These are phyloP conservation scores for Pseudevernia furfuracea DNA, from an alignment of 495 filamentous ascomycete species.

Conservation along the genomic window DNA sequence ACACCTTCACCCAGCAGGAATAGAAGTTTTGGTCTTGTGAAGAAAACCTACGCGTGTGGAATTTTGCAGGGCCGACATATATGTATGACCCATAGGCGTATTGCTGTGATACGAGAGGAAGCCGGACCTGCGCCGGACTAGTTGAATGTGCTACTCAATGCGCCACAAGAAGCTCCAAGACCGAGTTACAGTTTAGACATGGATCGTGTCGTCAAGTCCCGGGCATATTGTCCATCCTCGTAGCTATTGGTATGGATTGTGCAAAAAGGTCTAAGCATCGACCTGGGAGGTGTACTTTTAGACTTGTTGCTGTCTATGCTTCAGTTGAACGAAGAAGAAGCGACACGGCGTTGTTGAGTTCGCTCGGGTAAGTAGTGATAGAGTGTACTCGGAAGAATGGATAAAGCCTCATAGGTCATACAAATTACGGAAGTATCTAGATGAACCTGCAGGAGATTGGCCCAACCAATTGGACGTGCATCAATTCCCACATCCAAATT, in stretches of 20 bases:
- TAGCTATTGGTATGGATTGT: neutral
- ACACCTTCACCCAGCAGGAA: neutral
- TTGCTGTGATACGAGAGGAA: neutral
- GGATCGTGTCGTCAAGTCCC: no score
- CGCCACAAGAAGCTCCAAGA: neutral
- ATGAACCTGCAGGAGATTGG: neutral
- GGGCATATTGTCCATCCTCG: neutral
- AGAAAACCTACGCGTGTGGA: neutral
- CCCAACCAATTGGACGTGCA: neutral
- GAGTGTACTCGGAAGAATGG: neutral
- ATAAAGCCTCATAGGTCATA: neutral
- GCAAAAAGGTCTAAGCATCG: neutral
- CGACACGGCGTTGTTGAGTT: neutral
- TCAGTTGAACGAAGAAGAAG: neutral
- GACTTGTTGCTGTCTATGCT: no score
- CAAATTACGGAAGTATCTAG: neutral
- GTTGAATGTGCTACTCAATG: neutral
- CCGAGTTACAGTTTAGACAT: no score
- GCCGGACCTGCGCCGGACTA: neutral
- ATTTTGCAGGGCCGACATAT: neutral
- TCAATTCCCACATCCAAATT: conserved; percentile 1
- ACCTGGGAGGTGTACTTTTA: neutral
- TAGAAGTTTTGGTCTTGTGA: neutral
- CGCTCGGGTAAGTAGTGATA: neutral
- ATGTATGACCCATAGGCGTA: neutral